Evolutionary conservation across 495 filamentous ascomycete genomes (phyloP).

Genomic region (Emericellopsis terricola): DNA sequence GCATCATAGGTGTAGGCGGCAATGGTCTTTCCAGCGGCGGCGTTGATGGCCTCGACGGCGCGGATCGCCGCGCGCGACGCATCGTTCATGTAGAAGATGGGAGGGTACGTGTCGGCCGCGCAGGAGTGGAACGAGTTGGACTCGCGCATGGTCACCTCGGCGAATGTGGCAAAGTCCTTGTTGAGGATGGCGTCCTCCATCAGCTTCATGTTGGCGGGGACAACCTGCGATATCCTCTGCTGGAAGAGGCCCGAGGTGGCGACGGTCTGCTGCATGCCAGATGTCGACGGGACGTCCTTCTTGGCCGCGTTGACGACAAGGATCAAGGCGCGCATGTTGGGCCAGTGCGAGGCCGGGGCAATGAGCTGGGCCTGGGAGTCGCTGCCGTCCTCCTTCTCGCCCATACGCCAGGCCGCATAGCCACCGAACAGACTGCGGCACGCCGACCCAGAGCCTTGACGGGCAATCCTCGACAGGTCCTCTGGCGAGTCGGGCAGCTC

Average conservation of each 20-base stretch:
- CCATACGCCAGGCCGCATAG: constrained; percentile 86
- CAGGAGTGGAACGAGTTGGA: constrained; percentile 93
- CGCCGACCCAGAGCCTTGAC: constrained; percentile 90
- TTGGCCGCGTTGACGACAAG: constrained; percentile 83
- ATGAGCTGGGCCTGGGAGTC: constrained; percentile 79
- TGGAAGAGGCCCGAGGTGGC: constrained; percentile 68
- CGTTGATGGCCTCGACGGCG: constrained; percentile 78
- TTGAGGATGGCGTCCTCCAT: constrained; percentile 69
- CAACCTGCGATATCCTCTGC: constrained; percentile 49
- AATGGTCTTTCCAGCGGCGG: constrained; percentile 47
- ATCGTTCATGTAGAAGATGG: constrained; percentile 98
- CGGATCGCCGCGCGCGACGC: constrained; percentile 68
- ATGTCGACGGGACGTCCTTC: constrained; percentile 81
- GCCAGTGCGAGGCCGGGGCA: constrained; percentile 77
- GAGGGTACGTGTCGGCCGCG: constrained; percentile 85
- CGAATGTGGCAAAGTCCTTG: constrained; percentile 74
- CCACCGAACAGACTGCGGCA: constrained; percentile 86
- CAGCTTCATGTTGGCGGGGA: constrained; percentile 65
- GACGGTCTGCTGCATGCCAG: constrained; percentile 94
- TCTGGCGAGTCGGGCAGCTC: constrained; percentile 56
- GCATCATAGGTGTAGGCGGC: constrained; percentile 97
- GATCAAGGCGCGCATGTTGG: constrained; percentile 78
- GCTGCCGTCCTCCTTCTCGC: constrained; percentile 48
- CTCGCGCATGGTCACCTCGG: constrained; percentile 81
- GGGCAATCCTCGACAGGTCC: constrained; percentile 71